Evolutionary conservation across 805 yeast species (phyloP).

Genomic region (Wickerhamiella bombiphila): DNA sequence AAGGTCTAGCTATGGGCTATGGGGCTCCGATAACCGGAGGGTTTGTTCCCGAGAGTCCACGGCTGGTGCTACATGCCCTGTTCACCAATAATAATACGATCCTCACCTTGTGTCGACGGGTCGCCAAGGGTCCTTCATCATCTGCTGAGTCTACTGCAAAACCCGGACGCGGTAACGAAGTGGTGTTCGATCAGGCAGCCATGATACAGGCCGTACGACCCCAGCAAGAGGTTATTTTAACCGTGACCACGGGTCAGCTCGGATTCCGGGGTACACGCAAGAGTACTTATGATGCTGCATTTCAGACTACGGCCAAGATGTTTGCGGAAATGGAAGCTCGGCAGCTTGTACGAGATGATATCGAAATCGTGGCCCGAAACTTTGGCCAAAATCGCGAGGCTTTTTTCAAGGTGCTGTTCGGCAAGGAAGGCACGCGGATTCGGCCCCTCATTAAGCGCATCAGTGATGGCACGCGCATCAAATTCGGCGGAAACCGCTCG

Average conservation of each 20-base stretch:
- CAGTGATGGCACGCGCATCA: slow-evolving; percentile 65
- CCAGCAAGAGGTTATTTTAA: slow-evolving; percentile 57
- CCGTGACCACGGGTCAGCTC: slow-evolving; percentile 65
- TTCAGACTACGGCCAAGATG: slow-evolving; percentile 63
- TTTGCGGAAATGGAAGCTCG: slow-evolving; percentile 58
- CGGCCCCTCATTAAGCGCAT: slow-evolving; percentile 55
- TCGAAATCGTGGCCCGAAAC: slow-evolving; percentile 66
- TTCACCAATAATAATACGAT: slow-evolving; percentile 77
- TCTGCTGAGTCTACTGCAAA: slow-evolving; percentile 25
- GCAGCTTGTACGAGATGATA: slow-evolving; percentile 39
- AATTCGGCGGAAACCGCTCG: slow-evolving; percentile 85
- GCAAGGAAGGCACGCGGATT: slow-evolving; percentile 69
- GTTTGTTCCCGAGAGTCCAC: neutral
- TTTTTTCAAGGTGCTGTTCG: slow-evolving; percentile 66
- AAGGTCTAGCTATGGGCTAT: neutral
- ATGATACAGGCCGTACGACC: slow-evolving; percentile 60
- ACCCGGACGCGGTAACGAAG: slow-evolving; percentile 28
- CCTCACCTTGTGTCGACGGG: slow-evolving; percentile 43
- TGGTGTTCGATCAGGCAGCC: slow-evolving; percentile 44
- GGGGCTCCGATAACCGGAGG: neutral
- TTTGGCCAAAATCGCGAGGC: slow-evolving; percentile 87
- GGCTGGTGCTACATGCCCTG: slow-evolving; percentile 56
- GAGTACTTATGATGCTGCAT: slow-evolving; percentile 86
- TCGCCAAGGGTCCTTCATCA: slow-evolving; percentile 31
- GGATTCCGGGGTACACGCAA: slow-evolving; percentile 86